These are phyloP conservation scores for Chlorociboria aeruginascens DNA, from an alignment of 495 filamentous ascomycete species.

Conservation along the genomic window DNA sequence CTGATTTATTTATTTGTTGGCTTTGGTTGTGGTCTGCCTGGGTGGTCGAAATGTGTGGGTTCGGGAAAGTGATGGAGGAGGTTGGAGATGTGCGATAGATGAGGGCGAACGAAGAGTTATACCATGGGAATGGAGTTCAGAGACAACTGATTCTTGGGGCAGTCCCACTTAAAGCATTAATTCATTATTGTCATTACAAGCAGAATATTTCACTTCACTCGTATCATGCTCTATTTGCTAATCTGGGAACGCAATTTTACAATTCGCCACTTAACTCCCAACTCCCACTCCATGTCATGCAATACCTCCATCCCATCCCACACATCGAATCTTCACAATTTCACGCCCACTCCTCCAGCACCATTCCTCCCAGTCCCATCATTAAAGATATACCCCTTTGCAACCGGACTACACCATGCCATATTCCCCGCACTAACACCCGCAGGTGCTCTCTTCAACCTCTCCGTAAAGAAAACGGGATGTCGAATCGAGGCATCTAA, in stretches of 20 bases:
- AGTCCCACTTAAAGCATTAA: too few species aligned
- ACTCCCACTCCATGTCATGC: background rate
- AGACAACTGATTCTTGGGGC: background rate
- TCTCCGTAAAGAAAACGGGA: conserved; percentile 48
- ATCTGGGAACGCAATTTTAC: too few species aligned
- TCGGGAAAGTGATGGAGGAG: background rate
- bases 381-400: conserved; percentile 40
- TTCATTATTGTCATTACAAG: too few species aligned
- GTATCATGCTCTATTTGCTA: too few species aligned
- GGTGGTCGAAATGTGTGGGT: conserved; percentile 39
- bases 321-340: conserved; percentile 25
- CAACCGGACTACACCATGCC: conserved; percentile 30
- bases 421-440: conserved; percentile 15
- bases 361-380: conserved; percentile 23
- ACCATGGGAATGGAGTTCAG: conserved; percentile 2
- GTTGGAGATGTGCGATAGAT: background rate
- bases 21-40: conserved; percentile 62
- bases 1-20: conserved; percentile 71
- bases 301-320: background rate
- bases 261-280: too few species aligned
- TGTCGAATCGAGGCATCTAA: conserved; percentile 34
- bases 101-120: background rate
- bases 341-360: conserved; percentile 13
- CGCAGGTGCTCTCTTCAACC: conserved; percentile 30
- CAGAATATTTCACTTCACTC: too few species aligned